phyloP scores from a whole-genome alignment of 169 alveolate species.

The Cryptosporidium bovis region DNA sequence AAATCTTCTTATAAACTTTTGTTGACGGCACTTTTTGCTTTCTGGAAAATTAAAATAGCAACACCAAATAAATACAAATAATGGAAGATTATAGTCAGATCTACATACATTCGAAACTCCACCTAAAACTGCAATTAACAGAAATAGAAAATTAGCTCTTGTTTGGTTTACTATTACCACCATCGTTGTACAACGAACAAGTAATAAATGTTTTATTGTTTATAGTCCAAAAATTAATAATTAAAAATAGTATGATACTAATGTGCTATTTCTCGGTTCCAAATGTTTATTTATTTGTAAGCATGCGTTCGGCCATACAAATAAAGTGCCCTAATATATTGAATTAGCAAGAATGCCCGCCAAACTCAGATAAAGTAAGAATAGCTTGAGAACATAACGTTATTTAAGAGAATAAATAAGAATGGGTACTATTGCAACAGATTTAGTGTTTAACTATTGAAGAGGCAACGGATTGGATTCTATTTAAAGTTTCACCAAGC shows the following conservation, averaged over 20 bases:
- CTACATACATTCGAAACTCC: slow-evolving; percentile 54
- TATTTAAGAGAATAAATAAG: neutral
- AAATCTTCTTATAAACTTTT: slow-evolving; percentile 55
- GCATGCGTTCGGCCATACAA: no score
- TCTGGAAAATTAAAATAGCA: slow-evolving; percentile 66
- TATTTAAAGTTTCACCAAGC: slow-evolving; percentile 53
- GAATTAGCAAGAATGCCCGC: no score
- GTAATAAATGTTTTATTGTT: no score
- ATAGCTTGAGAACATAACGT: neutral
- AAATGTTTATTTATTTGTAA: no score
- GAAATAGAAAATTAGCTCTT: slow-evolving; percentile 29
- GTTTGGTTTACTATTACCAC: slow-evolving; percentile 47
- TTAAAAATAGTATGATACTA: no score
- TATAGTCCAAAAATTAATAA: no score
- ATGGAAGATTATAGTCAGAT: slow-evolving; percentile 60
- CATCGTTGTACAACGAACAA: neutral
- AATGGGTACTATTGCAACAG: neutral
- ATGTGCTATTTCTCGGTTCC: no score
- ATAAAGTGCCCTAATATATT: no score
- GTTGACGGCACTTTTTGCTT: slow-evolving; percentile 33
- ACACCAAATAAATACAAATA: slow-evolving; percentile 65
- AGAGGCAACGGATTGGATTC: slow-evolving; percentile 42
- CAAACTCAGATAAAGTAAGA: no score
- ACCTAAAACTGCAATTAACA: slow-evolving; percentile 46
- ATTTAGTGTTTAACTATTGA: neutral